Evolutionary conservation across 148 eudicot genomes (phyloP), one percentile per base, ranked within the genome.

Genomic region (Silene latifolia): DNA sequence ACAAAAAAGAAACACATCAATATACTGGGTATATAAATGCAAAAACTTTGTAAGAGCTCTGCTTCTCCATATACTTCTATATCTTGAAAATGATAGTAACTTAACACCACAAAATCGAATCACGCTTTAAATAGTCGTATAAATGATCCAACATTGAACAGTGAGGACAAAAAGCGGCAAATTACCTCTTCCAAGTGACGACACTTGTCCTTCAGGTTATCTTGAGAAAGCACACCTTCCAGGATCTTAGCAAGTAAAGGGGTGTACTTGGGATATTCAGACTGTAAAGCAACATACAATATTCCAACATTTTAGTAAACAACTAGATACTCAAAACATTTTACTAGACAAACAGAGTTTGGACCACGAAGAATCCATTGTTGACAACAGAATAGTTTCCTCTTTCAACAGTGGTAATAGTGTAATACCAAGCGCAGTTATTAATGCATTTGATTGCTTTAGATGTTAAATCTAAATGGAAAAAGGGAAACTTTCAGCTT

Each of bases 231-330:
- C 78, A 92, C 54, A 56, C 89, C 91, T 78, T 95, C 97, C 89
- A 95, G 82, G 81, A 92, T 88, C 84, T 90, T 92, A 72, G 90
- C 90, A 82, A 95, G 99, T 85, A 95, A 81, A 39, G 97, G 96
- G 14, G 99, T 92, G 84, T 95, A 87, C 59, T 85, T 90, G 10
- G 93, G 88, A 83, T 89, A 95, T 75, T 95, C 97, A 53, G 86
- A 76, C 99, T 95, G 94, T 86, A 76, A 86, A 74, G 39, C 71
- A 76, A 78, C 65, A 73, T 59, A 69, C 58, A 69, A 14, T 29
- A 75, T 10, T 29, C 39, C 63, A 23, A 72, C 7, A 39, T n/a
- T 20, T 67, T 62, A 74, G 66, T 62, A 24, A 62, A 62, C 27
- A 20, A 51, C 23, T 48, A 21, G 68, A 39, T 39, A 39, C 8